Percentiles rank a stretch among this genome's conserved stretches.
phyloP scores from a whole-genome alignment of 176 grass and related monocot species.

The Aegilops speltoides region DNA sequence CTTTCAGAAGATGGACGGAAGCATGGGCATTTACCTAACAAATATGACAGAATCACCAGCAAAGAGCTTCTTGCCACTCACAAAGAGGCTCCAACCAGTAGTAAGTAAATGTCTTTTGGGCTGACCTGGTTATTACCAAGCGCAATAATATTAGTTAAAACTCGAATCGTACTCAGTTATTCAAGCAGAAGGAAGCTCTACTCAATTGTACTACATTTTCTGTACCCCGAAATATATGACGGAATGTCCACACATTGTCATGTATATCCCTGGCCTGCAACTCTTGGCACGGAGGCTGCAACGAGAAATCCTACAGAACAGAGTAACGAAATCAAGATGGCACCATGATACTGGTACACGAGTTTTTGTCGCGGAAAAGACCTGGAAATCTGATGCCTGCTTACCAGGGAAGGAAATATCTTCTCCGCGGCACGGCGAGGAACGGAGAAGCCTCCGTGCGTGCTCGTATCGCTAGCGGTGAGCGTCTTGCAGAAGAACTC shows the following conservation, averaged over 20 bases:
- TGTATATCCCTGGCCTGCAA: conserved; percentile 94
- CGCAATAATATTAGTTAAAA: conserved; percentile 24
- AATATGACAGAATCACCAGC: conserved; percentile 98
- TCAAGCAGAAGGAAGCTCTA: background rate
- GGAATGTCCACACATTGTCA: conserved; percentile 89
- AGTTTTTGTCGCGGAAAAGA: background rate
- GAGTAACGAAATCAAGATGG: background rate
- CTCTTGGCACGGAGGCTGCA: conserved; percentile 97
- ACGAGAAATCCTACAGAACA: conserved; percentile 73
- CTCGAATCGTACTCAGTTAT: background rate
- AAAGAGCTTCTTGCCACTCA: conserved; percentile 93
- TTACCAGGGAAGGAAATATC: conserved; percentile 90
- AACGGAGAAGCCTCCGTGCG: conserved; percentile 97
- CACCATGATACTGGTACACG: background rate
- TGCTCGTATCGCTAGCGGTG: conserved; percentile 97
- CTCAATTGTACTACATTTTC: background rate
- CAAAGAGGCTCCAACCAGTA: conserved; percentile 97
- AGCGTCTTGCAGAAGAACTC: conserved; percentile 99
- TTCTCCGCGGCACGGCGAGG: conserved; percentile 97
- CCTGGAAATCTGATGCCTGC: conserved; percentile 4
- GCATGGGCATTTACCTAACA: conserved; percentile 63
- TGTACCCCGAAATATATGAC: conserved; percentile 96
- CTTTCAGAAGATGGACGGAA: conserved; percentile 13
- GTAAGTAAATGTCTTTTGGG: conserved; percentile 97
- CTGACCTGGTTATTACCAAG: conserved; percentile 66